Evolutionary conservation across 176 grass and related monocot species (phyloP).

Genomic region (Saccharum officinarum): DNA sequence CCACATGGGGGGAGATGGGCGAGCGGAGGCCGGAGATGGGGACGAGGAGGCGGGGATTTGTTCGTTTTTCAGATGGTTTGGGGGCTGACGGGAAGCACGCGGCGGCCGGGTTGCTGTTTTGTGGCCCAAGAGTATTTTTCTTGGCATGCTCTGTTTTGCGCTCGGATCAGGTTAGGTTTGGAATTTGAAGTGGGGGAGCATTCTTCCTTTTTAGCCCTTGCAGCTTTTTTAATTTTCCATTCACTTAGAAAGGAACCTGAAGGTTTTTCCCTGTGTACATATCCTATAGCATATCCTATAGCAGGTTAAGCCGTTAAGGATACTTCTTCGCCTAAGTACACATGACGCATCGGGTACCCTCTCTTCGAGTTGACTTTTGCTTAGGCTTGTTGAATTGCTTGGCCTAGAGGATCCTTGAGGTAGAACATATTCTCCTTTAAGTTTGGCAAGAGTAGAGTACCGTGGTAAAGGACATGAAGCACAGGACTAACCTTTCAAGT

Average conservation of each 20-base stretch:
- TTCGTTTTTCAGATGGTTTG: conserved; percentile 36
- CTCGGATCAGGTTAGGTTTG: conserved; percentile 21
- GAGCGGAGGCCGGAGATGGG: conserved; percentile 14
- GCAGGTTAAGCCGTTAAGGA: not conserved
- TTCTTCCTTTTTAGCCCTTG: not conserved
- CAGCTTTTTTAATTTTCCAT: not conserved
- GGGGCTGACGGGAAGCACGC: not conserved
- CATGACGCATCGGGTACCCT: not conserved
- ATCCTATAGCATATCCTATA: not conserved
- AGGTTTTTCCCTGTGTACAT: not conserved
- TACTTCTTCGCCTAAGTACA: not conserved
- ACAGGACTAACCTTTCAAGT: not conserved
- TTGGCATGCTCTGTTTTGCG: conserved; percentile 13
- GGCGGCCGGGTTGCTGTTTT: conserved; percentile 14
- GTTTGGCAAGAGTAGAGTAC: not conserved
- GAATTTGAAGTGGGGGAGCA: conserved; percentile 11
- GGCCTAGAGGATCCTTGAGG: not conserved
- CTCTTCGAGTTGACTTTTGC: not conserved
- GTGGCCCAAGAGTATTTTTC: conserved; percentile 3
- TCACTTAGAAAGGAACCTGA: no score
- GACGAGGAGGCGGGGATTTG: conserved; percentile 27
- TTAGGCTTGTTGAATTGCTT: not conserved
- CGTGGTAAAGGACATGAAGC: not conserved
- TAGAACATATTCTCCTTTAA: not conserved
- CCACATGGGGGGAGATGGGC: conserved; percentile 57